Conservation (phyloP, 139 green algal species). For the Coccomyxa sp. region DNA sequence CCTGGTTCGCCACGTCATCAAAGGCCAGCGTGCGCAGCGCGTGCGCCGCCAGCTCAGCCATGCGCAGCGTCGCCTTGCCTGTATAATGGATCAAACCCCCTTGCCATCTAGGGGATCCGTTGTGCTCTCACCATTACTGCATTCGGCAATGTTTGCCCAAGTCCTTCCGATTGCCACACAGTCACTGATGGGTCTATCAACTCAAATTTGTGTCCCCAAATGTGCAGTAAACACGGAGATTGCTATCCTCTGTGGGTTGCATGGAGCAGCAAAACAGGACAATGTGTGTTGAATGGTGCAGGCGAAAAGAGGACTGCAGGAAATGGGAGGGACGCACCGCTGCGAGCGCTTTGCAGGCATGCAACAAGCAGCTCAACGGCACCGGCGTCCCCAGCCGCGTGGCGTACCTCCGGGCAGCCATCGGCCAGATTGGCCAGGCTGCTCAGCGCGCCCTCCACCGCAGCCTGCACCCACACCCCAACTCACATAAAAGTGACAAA, state of each 20-base stretch:
- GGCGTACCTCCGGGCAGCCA: not conserved
- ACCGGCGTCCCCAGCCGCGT: not conserved
- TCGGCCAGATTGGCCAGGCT: not conserved
- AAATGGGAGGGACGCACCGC: not conserved
- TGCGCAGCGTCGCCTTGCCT: not conserved
- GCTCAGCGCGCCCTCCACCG: not conserved
- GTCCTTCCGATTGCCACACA: too few relatives aligned
- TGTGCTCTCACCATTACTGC: not conserved
- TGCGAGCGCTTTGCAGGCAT: not conserved
- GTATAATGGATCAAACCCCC: not conserved
- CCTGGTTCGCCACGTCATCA: not conserved
- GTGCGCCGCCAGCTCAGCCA: conserved; percentile 1
- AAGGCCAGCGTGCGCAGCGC: not conserved
- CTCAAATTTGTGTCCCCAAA: too few relatives aligned
- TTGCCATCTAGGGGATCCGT: not conserved
- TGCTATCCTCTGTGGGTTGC: too few relatives aligned
- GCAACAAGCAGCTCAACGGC: not conserved
- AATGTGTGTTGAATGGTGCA: not conserved
- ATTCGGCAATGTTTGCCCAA: not conserved
- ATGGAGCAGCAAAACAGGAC: not conserved
- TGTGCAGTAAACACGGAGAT: too few relatives aligned
- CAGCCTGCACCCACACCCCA: not conserved
- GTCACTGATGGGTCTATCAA: too few relatives aligned
- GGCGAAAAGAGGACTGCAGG: not conserved
- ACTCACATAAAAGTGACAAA: too few relatives aligned